Evolutionary conservation across 306 rosid species (phyloP), one percentile per base, ranked within the genome.

Genomic region (Argentina anserina): DNA sequence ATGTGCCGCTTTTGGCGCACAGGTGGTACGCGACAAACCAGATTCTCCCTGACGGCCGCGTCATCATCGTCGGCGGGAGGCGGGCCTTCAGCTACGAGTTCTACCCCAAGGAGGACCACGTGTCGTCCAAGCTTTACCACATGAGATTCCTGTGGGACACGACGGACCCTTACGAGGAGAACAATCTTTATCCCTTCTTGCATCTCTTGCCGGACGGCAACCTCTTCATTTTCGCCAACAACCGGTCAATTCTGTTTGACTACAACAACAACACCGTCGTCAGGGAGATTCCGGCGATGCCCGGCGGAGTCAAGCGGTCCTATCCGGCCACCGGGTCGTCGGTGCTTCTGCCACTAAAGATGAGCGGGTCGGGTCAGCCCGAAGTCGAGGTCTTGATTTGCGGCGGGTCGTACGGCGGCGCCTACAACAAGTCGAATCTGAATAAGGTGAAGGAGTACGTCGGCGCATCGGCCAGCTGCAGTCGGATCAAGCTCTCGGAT

Each of bases 301-400:
- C 90, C 1, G 98, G 90, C 0, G 50, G 47, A 0, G 86, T 76
- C 33, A 88, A 86, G 20, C n/a, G 96, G 34, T 86, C 80, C 64
- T 90, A 92, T 53, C 98, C 96, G 0, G 88, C 94, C n/a, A 90
- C 96, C 0, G 94, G 96, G 0, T 92, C 98, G 1, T 85, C 98
- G 9, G 92, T 85, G 25, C 71, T 92, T 34, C 79, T 92, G 1
- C 98, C 94, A 0, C 14, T 92, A 1, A 75, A 67, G 9, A 31
- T 90, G 4, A 42, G 73, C n/a, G 63, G 17, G 50, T 40, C 29
- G 42, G 53, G 10, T 4, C 58, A 79, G 0, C 88, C 90, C 0
- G 80, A 78, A 0, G 90, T 85, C 0, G 94, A 92, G 71, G 79
- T 92, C 0, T 62, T 92, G 87, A n/a, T 92, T 0, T 92, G 98